Evolutionary conservation across 2,329 filamentous ascomycete genomes (phyloP).

Genomic region (Hypomyces perniciosus): DNA sequence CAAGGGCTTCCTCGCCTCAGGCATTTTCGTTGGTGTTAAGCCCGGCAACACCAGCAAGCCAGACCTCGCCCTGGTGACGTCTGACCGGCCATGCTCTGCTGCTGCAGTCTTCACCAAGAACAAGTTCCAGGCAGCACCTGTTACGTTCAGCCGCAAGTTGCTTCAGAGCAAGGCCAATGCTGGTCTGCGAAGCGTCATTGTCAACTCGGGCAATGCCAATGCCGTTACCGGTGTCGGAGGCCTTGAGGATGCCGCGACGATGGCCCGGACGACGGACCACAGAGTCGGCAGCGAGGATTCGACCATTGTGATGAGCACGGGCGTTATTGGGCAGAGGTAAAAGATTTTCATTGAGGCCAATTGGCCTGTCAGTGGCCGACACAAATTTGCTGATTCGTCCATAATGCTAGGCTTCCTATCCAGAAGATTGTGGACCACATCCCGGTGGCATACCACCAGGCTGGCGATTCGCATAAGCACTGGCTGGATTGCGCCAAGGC

Average conservation of each 20-base stretch:
- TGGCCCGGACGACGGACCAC: constrained; percentile 75
- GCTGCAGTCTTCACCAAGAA: constrained; percentile 97
- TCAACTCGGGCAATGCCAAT: constrained; percentile 96
- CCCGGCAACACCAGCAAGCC: constrained; percentile 85
- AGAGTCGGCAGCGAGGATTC: constrained; percentile 41
- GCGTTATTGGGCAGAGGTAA: constrained; percentile 89
- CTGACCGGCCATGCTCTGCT: constrained; percentile 76
- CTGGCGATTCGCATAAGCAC: constrained; percentile 71
- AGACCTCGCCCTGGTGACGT: constrained; percentile 83
- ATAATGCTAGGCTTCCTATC: constrained; percentile 64
- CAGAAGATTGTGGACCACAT: constrained; percentile 82
- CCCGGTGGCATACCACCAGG: constrained; percentile 63
- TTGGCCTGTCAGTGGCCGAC: constrained; percentile 14
- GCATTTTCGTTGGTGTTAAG: constrained; percentile 89
- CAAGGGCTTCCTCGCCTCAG: constrained; percentile 80
- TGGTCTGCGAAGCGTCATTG: constrained; percentile 73
- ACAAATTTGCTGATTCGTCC: not conserved
- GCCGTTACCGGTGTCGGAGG: constrained; percentile 91
- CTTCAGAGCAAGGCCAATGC: constrained; percentile 59
- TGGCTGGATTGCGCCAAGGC: constrained; percentile 84
- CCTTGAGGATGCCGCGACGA: constrained; percentile 77
- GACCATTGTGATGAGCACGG: constrained; percentile 97
- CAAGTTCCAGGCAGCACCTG: constrained; percentile 94
- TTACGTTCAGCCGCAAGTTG: constrained; percentile 74
- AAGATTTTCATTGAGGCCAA: constrained; percentile 13